Conservation (phyloP, 2,329 filamentous ascomycete species). For the Ascocoryne sarcoides region DNA sequence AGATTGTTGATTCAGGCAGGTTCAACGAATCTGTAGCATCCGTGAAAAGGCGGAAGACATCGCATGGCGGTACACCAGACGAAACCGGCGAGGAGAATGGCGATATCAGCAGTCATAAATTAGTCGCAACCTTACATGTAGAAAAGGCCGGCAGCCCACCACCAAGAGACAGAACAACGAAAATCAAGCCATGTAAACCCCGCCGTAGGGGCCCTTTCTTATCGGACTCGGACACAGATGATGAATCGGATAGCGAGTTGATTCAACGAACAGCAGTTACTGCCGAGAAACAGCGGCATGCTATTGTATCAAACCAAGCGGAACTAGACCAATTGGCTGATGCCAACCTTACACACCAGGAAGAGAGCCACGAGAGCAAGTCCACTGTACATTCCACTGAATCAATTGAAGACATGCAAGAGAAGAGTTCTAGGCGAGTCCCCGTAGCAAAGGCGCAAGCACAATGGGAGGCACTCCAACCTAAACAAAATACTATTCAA, state of each 20-base stretch:
- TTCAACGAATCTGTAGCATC: constrained; percentile 33
- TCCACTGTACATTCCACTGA: constrained; percentile 10
- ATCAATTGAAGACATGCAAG: constrained; percentile 3
- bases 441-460: constrained; percentile 20
- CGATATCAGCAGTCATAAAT: not conserved
- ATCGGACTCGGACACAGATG: constrained; percentile 57
- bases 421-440: constrained; percentile 14
- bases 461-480: constrained; percentile 25
- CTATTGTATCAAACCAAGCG: too few species aligned
- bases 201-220: constrained; percentile 53
- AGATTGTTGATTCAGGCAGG: constrained; percentile 22
- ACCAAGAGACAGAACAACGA: constrained; percentile 22
- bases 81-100: constrained; percentile 4
- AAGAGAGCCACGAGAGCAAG: constrained; percentile 13
- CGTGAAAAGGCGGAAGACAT: constrained; percentile 36
- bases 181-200: constrained; percentile 21
- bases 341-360: constrained; percentile 9
- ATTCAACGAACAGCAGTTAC: constrained; percentile 12
- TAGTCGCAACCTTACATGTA: not conserved
- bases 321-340: constrained; percentile 12
- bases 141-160: constrained; percentile 13
- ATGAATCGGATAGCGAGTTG: constrained; percentile 23
- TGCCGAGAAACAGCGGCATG: too few species aligned
- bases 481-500: constrained; percentile 7
- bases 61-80: constrained; percentile 5